These are phyloP conservation scores for Micractinium sp. DNA, from an alignment of 139 green algal genomes.

Conservation along the genomic window DNA sequence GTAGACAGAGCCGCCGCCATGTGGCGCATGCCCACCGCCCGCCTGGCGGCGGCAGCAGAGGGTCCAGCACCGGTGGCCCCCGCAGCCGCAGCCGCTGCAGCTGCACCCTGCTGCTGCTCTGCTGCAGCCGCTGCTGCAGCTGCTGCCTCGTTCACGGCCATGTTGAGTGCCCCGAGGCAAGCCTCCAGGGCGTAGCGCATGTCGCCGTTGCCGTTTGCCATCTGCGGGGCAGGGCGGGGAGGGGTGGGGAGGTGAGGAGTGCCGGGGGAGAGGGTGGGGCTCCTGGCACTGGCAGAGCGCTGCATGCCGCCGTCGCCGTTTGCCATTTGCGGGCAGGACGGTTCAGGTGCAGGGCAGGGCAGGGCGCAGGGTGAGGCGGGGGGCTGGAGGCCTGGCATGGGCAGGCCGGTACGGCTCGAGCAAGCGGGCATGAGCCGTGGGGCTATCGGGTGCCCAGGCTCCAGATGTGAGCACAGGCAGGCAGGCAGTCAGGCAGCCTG, in stretches of 20 bases:
- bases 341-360: background rate
- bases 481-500: too few species aligned
- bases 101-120: slow-evolving; percentile 5
- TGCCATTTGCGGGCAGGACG: too few species aligned
- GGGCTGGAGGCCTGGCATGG: too few species aligned
- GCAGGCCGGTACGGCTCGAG: too few species aligned
- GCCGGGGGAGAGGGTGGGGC: background rate
- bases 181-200: slow-evolving; percentile 54
- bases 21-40: slow-evolving; percentile 40
- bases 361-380: too few species aligned
- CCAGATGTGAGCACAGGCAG: too few species aligned
- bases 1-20: slow-evolving; percentile 46
- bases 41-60: background rate
- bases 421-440: too few species aligned
- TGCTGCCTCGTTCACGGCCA: slow-evolving; percentile 31
- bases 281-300: too few species aligned
- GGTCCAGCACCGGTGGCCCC: background rate
- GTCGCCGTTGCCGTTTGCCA: slow-evolving; percentile 52
- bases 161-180: slow-evolving; percentile 2
- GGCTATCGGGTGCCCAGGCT: too few species aligned
- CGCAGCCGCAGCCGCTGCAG: background rate
- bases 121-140: background rate
- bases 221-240: slow-evolving; percentile 31
- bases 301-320: too few species aligned
- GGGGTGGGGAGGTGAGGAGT: background rate